Evolutionary conservation across 345 rosid genomes (phyloP).

Genomic region (Eucalyptus polyanthemos): DNA sequence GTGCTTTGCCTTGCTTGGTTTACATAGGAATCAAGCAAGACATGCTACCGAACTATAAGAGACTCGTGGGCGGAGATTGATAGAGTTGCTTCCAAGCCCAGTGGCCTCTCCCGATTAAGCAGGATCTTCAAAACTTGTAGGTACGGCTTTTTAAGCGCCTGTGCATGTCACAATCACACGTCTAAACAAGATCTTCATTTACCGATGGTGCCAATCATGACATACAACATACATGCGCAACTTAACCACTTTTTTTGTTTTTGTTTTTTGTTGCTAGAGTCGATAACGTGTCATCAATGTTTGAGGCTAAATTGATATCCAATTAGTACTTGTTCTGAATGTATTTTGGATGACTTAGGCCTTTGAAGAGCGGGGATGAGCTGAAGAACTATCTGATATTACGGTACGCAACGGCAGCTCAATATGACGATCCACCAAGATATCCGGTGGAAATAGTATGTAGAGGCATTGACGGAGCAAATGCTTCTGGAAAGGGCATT

Average conservation of each 20-base stretch:
- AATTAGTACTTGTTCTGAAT: not conserved
- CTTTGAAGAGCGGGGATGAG: not conserved
- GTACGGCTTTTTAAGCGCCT: not conserved
- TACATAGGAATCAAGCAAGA: slow-evolving; percentile 37
- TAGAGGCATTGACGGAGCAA: slow-evolving; percentile 11
- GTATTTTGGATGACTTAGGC: slow-evolving; percentile 2
- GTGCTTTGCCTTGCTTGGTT: not conserved
- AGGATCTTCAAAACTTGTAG: slow-evolving; percentile 54
- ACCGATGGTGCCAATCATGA: not conserved
- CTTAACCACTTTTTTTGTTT: not conserved
- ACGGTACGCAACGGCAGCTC: slow-evolving; percentile 15
- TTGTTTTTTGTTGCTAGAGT: not conserved
- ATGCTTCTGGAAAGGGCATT: not conserved
- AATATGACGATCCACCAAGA: slow-evolving; percentile 20
- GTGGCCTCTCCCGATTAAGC: slow-evolving; percentile 43
- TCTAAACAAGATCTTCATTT: not conserved
- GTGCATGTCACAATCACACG: not conserved
- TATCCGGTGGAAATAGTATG: slow-evolving; percentile 16
- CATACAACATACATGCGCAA: not conserved
- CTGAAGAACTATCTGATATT: slow-evolving; percentile 9
- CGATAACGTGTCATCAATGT: not conserved
- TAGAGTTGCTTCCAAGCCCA: slow-evolving; percentile 27
- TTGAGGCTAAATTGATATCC: not conserved
- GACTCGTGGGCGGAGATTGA: slow-evolving; percentile 60
- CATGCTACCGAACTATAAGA: slow-evolving; percentile 38